Base-by-base conservation (phyloP, 1,139 yeast genomes). In the Geotrichum bryndzae region DNA sequence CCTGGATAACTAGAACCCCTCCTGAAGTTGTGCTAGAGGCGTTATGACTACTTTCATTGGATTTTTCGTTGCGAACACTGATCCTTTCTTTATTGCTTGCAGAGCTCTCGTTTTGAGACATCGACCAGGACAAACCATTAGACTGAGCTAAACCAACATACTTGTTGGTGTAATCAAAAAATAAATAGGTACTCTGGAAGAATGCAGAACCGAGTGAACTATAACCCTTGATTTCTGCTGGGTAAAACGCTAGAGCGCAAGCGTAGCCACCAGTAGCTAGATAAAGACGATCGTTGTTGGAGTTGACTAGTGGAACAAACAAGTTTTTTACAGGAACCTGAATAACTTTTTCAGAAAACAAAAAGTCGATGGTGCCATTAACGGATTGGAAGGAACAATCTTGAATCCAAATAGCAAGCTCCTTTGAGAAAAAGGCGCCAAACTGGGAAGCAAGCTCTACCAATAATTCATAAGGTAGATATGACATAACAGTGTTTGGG, bases 401-500 rank as follows among this genome's bases (percentile, higher is more conserved):
- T 31, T 87, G 88, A 25, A 88, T 71, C 96, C 96, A 89, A 29
- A 81, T 66, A 27, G 76, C 77, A 7, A 79, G 69, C 18, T 80
- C 80, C 2, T 76, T 70, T 7, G 83, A 79, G 72, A 84, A 89
- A 65, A 80, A 82, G 0, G 96, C 96, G 68, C 87, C 86, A 29
- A 87, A 77, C 74, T 89, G 96, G 23, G 87, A 78, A 0, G 96
- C 94, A 52, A 90, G 73, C 67, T 84, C 83, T 57, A 88, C 80
- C 57, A 89, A 76, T 2, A 84, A 72, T 54, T 81, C 79, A 58
- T 82, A 75, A 0, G 96, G 96, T 56, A 89, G 72, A 68, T 78
- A 82, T 35, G 81, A 80, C 69, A 76, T 80, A n/a, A 75, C 66
- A 45, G 81, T 76, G 63, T 90, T 76, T 2, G 89, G 76, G 69